Evolutionary conservation across 1,284 basidiomycete genomes (phyloP).

Genomic region (Sporisorium graminicola): DNA sequence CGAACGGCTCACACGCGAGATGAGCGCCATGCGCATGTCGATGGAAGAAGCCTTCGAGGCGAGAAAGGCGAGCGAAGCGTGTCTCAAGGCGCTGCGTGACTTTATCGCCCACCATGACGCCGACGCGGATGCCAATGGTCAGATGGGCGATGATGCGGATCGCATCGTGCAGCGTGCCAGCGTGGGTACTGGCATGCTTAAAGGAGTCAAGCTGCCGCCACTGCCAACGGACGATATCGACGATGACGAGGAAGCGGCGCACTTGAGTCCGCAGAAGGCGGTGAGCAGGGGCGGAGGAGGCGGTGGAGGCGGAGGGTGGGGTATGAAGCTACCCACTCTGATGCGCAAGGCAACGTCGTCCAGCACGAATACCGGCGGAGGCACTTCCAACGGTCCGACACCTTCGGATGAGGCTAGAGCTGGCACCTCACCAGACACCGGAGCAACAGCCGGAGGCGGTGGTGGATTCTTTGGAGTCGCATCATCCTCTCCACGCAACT

Average conservation of each 20-base stretch:
- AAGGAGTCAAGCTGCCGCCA: constrained; percentile 61
- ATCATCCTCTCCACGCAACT: constrained; percentile 7
- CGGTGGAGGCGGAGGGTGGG: constrained; percentile 31
- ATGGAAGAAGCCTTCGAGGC: constrained; percentile 64
- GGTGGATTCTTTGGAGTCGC: neutral
- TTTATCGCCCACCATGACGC: constrained; percentile 52
- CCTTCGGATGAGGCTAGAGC: constrained; percentile 32
- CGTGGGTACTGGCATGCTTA: constrained; percentile 46
- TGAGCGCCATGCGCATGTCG: constrained; percentile 47
- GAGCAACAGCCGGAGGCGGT: neutral
- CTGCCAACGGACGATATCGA: constrained; percentile 58
- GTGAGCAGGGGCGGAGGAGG: constrained; percentile 2
- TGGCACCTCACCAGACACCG: neutral
- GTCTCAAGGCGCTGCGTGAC: constrained; percentile 59
- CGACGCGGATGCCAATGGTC: constrained; percentile 40
- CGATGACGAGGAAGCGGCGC: constrained; percentile 50
- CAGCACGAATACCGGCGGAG: constrained; percentile 9
- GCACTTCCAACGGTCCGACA: constrained; percentile 23
- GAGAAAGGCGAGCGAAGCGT: constrained; percentile 62
- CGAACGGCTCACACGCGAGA: constrained; percentile 49
- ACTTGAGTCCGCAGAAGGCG: constrained; percentile 22
- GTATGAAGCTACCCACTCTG: constrained; percentile 49
- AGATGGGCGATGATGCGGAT: constrained; percentile 41
- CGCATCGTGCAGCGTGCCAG: constrained; percentile 34
- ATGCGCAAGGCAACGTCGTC: constrained; percentile 50